phyloP scores from a whole-genome alignment of 2,329 filamentous ascomycete genomes.

The Emmonsiellopsis sp. region DNA sequence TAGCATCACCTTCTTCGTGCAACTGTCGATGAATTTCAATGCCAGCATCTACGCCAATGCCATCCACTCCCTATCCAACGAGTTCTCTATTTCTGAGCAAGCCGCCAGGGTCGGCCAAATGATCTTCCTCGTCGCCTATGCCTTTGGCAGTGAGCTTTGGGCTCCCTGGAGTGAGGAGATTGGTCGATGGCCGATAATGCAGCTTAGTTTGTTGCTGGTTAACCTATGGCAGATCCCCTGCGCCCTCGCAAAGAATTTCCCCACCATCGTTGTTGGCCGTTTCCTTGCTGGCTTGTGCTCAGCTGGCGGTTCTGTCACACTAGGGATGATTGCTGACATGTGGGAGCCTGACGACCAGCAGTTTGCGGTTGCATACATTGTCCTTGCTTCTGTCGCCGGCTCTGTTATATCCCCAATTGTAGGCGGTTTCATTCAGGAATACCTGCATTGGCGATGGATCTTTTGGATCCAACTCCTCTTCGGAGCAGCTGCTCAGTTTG shows the following conservation, averaged over 20 bases:
- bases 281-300: slow-evolving; percentile 55
- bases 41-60: slow-evolving; percentile 64
- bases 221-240: slow-evolving; percentile 69
- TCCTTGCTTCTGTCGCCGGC: slow-evolving; percentile 48
- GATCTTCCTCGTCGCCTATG: slow-evolving; percentile 68
- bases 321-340: slow-evolving; percentile 58
- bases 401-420: slow-evolving; percentile 41
- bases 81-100: slow-evolving; percentile 59
- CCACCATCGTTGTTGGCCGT: slow-evolving; percentile 58
- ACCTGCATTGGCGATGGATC: slow-evolving; percentile 48
- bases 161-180: slow-evolving; percentile 79
- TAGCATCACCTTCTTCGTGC: slow-evolving; percentile 59
- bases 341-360: slow-evolving; percentile 50
- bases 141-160: slow-evolving; percentile 80
- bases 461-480: slow-evolving; percentile 57
- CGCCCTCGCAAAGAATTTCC: slow-evolving; percentile 63
- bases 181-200: slow-evolving; percentile 65
- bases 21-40: slow-evolving; percentile 71
- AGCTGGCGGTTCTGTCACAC: slow-evolving; percentile 55
- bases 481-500: slow-evolving; percentile 43
- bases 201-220: slow-evolving; percentile 62
- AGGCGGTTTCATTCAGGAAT: slow-evolving; percentile 44
- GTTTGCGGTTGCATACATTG: slow-evolving; percentile 52
- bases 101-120: slow-evolving; percentile 63
- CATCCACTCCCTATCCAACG: slow-evolving; percentile 50